Base-by-base conservation (phyloP, 345 rosid species). In the Eucalyptus leucophloia region DNA sequence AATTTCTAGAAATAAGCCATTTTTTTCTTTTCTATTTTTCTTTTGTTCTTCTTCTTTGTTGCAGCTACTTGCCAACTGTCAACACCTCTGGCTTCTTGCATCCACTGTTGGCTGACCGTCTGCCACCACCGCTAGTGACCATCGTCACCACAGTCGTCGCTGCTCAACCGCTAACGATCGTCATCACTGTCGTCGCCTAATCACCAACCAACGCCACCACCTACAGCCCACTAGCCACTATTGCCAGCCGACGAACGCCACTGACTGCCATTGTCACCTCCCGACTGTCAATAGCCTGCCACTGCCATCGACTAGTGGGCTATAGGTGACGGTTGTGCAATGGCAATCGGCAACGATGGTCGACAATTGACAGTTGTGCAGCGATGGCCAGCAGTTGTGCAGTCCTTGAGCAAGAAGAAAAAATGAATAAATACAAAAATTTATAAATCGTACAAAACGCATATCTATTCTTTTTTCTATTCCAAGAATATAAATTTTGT, bases 101-200 rank as follows among this genome's bases (percentile, higher is more conserved):
- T 7, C 23, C 56, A 53, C 2, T 9, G 2, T 51, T 4, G 2
- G 4, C 4, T 2, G 4, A 51, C 4, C 2, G 2, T 7, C 2
- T 0, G 1, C 1, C 1, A 0, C 56, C 56, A 1, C 24, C 10
- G 0, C 2, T 0, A 0, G 23, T 9, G 1, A 51, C 1, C 23
- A 0, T 51, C 23, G 4, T 51, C 4, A 4, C 2, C 0, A 0
- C 17, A 49, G 0, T 1, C 0, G 0, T 0, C 19, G 0, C 2
- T 50, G 8, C 54, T 51, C 23, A 7, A 18, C 4, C 1, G 0
- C 2, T 0, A 0, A 2, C 9, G 2, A 18, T 7, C 0, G 23
- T 7, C 9, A 3, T 51, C 4, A 0, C 4, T 1, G 0, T 17
- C 1, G 0, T 4, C 9, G 0, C 54, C 54, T 7, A 1, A 51